Base-by-base conservation (phyloP, 2,329 filamentous ascomycete species). In the Alternaria panax region DNA sequence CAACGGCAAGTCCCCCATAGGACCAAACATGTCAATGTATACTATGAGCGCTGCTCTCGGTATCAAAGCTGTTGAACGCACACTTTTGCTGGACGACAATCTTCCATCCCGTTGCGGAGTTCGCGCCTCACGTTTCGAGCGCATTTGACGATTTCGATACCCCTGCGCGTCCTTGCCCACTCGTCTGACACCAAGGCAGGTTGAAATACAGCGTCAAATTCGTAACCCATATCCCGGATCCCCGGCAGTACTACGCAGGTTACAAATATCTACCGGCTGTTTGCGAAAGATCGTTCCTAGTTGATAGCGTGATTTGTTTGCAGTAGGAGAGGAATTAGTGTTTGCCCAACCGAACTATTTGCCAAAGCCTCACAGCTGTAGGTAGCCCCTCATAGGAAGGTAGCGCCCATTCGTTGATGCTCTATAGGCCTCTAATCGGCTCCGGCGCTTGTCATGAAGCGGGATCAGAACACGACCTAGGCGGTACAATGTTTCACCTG, bases 211-310 rank as follows among this genome's bases (percentile, higher is more conserved):
- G 12, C 28, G 55, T 43, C 40, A 51, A 54, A 32, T 51, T 25
- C 36, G 53, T 62, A 51, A 52, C 40, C 50, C 55, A 36, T 46
- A 24, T 65, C 59, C 65, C 65, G 62, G 41, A 20, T 66, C 64
- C 64, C 60, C 64, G 66, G 67, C 67, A 27, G 28, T 38, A 66
- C 65, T 18, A 47, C 56, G 54, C 47, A 60, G 43, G 27, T 54
- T 54, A 51, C 64, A 62, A 62, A 58, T 64, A 65, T 51, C 41
- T 55, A 46, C 36, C 43, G 32, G 42, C 36, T 32, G 12, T 50
- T 36, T 43, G 36, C 40, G 40, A 18, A 38, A 48, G 40, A 9
- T 5, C 24, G 20, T 27, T 25, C 22, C 28, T 46, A 41, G 28
- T 46, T 9, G 27, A 25, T 27, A 50, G 38, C 40, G n/a, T 25